Evolutionary conservation across 208 protist species (phyloP).

Genomic region (Acanthamoeba lenticulata): DNA sequence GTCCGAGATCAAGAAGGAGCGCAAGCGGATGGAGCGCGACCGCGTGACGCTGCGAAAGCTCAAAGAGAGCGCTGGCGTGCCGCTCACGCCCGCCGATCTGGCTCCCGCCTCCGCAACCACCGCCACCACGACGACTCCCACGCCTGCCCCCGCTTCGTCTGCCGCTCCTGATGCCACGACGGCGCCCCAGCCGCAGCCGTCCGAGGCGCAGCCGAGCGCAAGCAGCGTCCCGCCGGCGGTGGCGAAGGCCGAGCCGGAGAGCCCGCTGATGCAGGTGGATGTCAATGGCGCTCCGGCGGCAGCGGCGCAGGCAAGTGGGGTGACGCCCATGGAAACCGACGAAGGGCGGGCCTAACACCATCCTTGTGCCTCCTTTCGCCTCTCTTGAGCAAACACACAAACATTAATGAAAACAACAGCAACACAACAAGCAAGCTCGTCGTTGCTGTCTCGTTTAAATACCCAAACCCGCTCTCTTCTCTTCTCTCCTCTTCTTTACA

Average conservation of each 20-base stretch:
- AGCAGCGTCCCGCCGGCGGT: neutral
- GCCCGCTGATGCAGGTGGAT: no score
- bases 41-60: neutral
- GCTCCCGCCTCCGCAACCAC: neutral
- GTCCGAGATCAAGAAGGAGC: constrained; percentile 22
- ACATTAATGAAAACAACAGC: no score
- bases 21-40: constrained; percentile 36
- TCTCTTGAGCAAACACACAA: no score
- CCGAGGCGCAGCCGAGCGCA: neutral
- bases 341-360: no score
- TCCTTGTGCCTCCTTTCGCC: no score
- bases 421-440: no score
- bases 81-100: neutral
- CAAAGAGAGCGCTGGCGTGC: neutral
- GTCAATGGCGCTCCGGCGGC: no score
- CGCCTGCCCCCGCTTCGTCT: neutral
- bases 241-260: neutral
- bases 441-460: no score
- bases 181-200: neutral
- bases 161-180: neutral
- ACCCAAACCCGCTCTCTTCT: neutral
- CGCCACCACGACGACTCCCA: neutral
- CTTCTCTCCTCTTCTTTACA: no score
- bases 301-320: no score
- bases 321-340: neutral